Percentiles rank a stretch among this genome's conserved stretches.
Conservation (phyloP, 1,139 yeast species). For the Debaryomyces sp. region DNA sequence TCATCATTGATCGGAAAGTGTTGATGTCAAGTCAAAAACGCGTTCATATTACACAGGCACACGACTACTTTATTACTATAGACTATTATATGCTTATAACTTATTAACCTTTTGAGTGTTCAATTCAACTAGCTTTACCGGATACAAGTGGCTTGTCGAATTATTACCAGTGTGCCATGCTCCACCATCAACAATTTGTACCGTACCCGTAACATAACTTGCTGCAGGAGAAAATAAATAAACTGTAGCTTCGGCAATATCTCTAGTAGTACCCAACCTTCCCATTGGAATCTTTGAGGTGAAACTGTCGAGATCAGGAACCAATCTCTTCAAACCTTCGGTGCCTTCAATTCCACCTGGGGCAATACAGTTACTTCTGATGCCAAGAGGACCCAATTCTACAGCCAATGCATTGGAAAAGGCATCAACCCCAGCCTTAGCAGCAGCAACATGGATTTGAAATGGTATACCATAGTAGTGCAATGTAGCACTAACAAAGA, state of each 20-base stretch:
- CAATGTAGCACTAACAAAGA: constrained; percentile 83
- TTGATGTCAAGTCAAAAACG: constrained; percentile 4
- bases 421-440: constrained; percentile 93
- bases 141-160: constrained; percentile 31
- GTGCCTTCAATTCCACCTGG: constrained; percentile 86
- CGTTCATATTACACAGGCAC: constrained; percentile 8
- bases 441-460: constrained; percentile 88
- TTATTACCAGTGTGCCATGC: constrained; percentile 73
- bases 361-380: constrained; percentile 78
- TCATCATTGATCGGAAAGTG: neutral
- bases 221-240: constrained; percentile 81
- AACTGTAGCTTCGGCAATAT: constrained; percentile 85
- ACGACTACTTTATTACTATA: constrained; percentile 6
- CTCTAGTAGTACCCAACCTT: constrained; percentile 68
- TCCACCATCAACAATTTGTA: constrained; percentile 84
- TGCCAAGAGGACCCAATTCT: constrained; percentile 86
- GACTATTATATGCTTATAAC: constrained; percentile 11
- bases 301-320: constrained; percentile 32
- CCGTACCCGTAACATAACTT: constrained; percentile 71
- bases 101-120: constrained; percentile 17
- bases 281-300: constrained; percentile 64
- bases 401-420: constrained; percentile 80
- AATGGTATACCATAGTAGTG: constrained; percentile 87
- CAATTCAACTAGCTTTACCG: constrained; percentile 28
- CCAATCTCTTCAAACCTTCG: constrained; percentile 71